phyloP scores from a whole-genome alignment of 2,329 filamentous ascomycete species.

The Berkeleyomyces rouxiae region DNA sequence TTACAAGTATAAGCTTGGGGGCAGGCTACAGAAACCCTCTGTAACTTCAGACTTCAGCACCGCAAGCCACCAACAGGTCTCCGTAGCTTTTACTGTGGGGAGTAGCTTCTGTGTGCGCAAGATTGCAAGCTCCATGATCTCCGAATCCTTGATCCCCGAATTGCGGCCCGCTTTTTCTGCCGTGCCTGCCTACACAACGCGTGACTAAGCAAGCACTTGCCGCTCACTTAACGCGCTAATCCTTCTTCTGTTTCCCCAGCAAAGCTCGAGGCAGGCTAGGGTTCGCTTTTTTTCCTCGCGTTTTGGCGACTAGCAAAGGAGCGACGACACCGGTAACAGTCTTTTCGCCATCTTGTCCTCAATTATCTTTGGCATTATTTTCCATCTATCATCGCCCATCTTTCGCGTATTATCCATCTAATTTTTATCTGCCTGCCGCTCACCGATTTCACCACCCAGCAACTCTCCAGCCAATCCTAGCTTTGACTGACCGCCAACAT shows the following conservation, averaged over 20 bases:
- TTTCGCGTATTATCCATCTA: not conserved
- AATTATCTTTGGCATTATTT: not conserved
- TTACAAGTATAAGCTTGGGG: too few species aligned
- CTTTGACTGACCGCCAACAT: conserved; percentile 13
- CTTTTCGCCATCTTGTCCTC: not conserved
- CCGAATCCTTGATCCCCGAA: too few species aligned
- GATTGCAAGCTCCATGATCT: too few species aligned
- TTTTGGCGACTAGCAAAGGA: not conserved
- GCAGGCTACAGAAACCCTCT: too few species aligned
- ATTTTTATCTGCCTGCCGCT: not conserved
- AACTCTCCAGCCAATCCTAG: not conserved
- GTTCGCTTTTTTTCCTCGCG: conserved; percentile 11
- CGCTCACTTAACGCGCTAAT: not conserved
- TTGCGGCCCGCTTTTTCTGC: too few species aligned
- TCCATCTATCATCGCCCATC: not conserved
- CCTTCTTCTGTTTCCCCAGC: not conserved
- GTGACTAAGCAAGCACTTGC: not conserved
- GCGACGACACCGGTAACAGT: not conserved
- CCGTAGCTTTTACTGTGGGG: too few species aligned
- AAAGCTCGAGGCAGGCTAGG: not conserved
- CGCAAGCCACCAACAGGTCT: too few species aligned
- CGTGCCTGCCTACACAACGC: not conserved
- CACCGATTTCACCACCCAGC: not conserved
- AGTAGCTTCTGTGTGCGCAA: too few species aligned
- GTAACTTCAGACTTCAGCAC: too few species aligned